Evolutionary conservation across 2,329 filamentous ascomycete genomes (phyloP).

Genomic region (Xylaria hypoxylon): DNA sequence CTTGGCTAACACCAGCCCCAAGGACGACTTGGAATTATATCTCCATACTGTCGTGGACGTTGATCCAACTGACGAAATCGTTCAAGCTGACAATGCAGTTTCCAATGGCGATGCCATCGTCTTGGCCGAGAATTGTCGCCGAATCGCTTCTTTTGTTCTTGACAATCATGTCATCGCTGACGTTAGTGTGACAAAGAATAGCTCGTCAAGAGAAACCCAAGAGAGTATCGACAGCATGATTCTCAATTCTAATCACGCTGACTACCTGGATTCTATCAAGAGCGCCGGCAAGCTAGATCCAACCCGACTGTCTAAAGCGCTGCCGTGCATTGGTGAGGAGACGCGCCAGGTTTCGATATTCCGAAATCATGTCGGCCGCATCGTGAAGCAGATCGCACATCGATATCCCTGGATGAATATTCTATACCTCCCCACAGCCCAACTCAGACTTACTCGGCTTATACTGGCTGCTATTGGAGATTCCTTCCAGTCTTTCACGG

Average conservation of each 20-base stretch:
- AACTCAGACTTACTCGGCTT: conserved; percentile 48
- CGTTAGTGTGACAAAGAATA: not conserved
- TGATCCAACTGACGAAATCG: conserved; percentile 57
- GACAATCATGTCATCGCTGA: not conserved
- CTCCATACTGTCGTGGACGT: conserved; percentile 52
- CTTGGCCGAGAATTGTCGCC: conserved; percentile 53
- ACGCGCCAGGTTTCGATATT: conserved; percentile 50
- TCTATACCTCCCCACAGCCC: conserved; percentile 52
- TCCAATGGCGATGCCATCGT: conserved; percentile 34
- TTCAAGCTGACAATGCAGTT: conserved; percentile 32
- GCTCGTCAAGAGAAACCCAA: conserved; percentile 44
- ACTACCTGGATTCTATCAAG: conserved; percentile 49
- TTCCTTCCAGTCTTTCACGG: conserved; percentile 50
- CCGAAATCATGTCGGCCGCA: conserved; percentile 51
- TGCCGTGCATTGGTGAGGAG: conserved; percentile 50
- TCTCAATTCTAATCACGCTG: conserved; percentile 48
- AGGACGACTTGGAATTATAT: conserved; percentile 50
- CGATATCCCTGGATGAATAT: conserved; percentile 56
- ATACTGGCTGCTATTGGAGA: conserved; percentile 50
- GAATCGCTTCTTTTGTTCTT: conserved; percentile 52
- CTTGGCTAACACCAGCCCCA: conserved; percentile 45
- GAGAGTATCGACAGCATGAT: conserved; percentile 51
- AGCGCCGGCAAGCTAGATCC: conserved; percentile 40
- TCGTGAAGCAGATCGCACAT: conserved; percentile 55
- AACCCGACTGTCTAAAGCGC: conserved; percentile 40